A percentile compares a stretch with the other conserved stretches of the same genome.
Conservation (phyloP, 768 basidiomycete genomes). For the Suillus subaureus region DNA sequence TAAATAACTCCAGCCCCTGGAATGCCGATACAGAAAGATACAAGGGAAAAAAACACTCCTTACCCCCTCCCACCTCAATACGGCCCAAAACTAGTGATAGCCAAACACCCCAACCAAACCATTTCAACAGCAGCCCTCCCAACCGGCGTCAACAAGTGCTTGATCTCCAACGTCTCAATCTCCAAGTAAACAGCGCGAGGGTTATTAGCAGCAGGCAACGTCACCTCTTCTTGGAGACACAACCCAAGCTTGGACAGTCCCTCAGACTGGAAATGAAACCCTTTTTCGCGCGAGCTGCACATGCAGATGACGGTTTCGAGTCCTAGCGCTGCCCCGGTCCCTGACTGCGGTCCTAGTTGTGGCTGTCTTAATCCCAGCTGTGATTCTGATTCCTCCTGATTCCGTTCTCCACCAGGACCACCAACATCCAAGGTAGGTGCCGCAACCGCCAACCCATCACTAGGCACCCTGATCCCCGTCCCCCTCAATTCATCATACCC, state of each 20-base stretch:
- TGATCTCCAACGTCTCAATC: constrained; percentile 44
- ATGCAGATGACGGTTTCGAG: constrained; percentile 52
- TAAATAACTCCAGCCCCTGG: constrained; percentile 1
- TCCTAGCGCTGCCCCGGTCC: background rate
- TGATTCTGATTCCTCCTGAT: background rate
- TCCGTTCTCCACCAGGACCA: constrained; percentile 29
- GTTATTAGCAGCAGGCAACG: constrained; percentile 8
- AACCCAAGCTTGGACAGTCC: constrained; percentile 78
- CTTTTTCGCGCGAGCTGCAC: constrained; percentile 61
- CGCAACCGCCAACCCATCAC: constrained; percentile 66
- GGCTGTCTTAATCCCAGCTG: background rate
- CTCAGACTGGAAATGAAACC: constrained; percentile 80
- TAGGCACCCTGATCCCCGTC: constrained; percentile 73
- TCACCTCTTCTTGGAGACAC: constrained; percentile 38
- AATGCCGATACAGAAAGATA: background rate
- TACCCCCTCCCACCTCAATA: background rate
- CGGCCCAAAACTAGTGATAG: constrained; percentile 45
- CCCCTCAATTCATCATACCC: constrained; percentile 71
- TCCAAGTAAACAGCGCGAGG: constrained; percentile 25
- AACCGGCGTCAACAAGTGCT: constrained; percentile 43
- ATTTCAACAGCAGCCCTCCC: constrained; percentile 55
- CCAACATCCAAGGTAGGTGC: constrained; percentile 56
- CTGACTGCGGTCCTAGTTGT: background rate
- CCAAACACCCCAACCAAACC: constrained; percentile 57
- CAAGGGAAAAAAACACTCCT: constrained; percentile 7